Percentiles rank a stretch among this genome's conserved stretches.
Conservation (phyloP, 495 filamentous ascomycete species). For the Annulohypoxylon maeteangense region DNA sequence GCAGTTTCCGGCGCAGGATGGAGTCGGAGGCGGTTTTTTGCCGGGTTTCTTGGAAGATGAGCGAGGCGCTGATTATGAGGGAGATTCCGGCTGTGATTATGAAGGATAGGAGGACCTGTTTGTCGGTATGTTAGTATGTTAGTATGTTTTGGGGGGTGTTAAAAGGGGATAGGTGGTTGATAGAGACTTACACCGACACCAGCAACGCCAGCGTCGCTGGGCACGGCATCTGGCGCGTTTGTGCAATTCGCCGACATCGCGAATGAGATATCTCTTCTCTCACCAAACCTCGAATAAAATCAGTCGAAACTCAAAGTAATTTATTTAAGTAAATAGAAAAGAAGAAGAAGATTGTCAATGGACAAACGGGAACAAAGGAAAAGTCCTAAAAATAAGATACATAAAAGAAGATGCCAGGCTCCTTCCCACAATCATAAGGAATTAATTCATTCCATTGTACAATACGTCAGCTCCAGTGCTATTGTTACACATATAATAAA, state of each 20-base stretch:
- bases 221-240: slow-evolving; percentile 52
- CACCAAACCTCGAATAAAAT: slow-evolving; percentile 1
- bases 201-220: slow-evolving; percentile 67
- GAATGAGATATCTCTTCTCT: background rate
- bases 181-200: slow-evolving; percentile 63
- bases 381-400: background rate
- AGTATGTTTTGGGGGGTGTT: too few species aligned
- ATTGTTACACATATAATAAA: background rate
- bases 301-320: background rate
- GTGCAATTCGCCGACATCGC: slow-evolving; percentile 57
- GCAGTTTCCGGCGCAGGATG: slow-evolving; percentile 64
- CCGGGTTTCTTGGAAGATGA: slow-evolving; percentile 60
- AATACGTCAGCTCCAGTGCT: background rate
- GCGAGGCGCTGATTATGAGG: slow-evolving; percentile 55
- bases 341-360: background rate
- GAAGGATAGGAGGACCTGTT: slow-evolving; percentile 67
- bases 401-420: background rate
- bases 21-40: slow-evolving; percentile 47
- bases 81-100: slow-evolving; percentile 63
- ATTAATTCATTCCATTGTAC: background rate
- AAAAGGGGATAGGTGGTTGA: background rate
- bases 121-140: too few species aligned
- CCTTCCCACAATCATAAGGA: background rate
- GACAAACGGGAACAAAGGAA: slow-evolving; percentile 5
- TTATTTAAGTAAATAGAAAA: background rate